Base-by-base conservation (phyloP, 768 basidiomycete genomes). In the Pisolithus marmoratus region DNA sequence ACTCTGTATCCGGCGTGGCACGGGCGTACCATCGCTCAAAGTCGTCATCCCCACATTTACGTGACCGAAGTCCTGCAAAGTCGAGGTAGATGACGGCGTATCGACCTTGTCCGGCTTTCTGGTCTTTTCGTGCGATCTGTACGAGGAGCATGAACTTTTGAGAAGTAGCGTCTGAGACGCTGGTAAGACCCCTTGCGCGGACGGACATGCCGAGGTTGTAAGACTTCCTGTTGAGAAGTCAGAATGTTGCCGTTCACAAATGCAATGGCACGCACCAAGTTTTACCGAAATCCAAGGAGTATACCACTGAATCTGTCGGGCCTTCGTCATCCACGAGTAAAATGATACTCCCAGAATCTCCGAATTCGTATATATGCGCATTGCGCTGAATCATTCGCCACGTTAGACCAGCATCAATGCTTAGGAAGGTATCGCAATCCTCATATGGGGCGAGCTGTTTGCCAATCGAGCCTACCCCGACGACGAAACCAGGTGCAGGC, bases 311-410 rank as follows among this genome's bases (percentile, higher is more conserved):
- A 54, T 87, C 81, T 3, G 84, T 85, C 22, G 70, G 63, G 36
- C 88, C 84, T 61, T 98, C 94, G 58, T 99, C 93, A 58, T 95
- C 85, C 4, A 93, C 81, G 23, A 85, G 73, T 11, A 98, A 81
- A 29, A 89, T 60, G 27, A 98, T 79, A 60, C 87, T 87, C 0
- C 79, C 96, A 60, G 78, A 77, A 61, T 96, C 96, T 5, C 96
- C 96, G 65, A 98, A 94, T 70, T 98, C 94, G 62, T 97, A 97
- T 70, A 94, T 93, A 64, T 91, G 85, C 0, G 95, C 89, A 22
- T 85, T 83, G 48, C 68, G 71, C 40, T 74, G 73, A 9, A 85
- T 76, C 86, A 91, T 92, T 22, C 61, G 70, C 95, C 96, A 99
- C 5, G 81, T 81, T 14, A 93, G 58, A 1, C 96, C 96, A 0